phyloP scores from a whole-genome alignment of 2,329 filamentous ascomycete genomes.

The Calonectria honghensis region DNA sequence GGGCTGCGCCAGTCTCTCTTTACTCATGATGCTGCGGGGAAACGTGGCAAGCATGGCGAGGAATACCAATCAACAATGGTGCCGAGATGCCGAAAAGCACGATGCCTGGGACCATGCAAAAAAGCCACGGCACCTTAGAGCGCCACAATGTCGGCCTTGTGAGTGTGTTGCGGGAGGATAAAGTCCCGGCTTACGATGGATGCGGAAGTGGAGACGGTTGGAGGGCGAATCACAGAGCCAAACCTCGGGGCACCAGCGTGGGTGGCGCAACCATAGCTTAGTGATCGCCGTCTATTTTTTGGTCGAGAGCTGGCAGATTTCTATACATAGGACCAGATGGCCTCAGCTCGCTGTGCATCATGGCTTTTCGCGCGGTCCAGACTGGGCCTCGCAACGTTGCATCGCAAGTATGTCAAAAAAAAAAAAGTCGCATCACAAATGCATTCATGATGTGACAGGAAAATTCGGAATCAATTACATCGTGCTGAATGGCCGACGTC shows the following conservation, averaged over 20 bases:
- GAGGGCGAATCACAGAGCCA: constrained; percentile 2
- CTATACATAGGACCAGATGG: constrained; percentile 11
- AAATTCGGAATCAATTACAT: background rate
- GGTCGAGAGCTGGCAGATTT: background rate
- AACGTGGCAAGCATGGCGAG: background rate
- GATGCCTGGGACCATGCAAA: background rate
- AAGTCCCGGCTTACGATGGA: constrained; percentile 14
- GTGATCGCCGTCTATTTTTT: background rate
- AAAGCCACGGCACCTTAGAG: constrained; percentile 17
- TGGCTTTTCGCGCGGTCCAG: background rate
- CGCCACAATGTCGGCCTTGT: constrained; percentile 2
- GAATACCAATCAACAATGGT: background rate
- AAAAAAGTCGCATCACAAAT: background rate
- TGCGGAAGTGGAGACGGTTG: background rate
- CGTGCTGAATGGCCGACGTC: background rate
- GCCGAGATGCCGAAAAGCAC: background rate
- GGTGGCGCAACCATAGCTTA: background rate
- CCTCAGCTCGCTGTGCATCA: background rate
- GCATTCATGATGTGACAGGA: background rate
- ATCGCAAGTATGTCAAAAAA: background rate
- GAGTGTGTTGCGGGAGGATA: constrained; percentile 11
- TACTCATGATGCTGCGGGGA: background rate
- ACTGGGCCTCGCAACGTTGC: background rate
- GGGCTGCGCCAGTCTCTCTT: background rate
- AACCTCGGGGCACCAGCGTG: background rate